Conservation (phyloP, 306 rosid species). For the Delonix regia region DNA sequence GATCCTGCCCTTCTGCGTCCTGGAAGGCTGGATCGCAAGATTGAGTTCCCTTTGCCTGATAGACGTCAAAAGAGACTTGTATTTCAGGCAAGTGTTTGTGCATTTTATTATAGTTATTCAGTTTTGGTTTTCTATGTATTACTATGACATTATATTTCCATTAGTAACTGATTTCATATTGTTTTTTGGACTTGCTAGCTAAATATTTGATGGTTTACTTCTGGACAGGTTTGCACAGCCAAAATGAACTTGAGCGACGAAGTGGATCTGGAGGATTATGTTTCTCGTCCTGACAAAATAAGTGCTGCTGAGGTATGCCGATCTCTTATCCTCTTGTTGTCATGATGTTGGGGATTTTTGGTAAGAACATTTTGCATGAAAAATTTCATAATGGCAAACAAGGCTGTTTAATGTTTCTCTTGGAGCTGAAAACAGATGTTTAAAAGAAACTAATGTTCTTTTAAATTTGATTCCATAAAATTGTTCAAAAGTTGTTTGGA, state of each 20-base stretch:
- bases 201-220: neutral
- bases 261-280: conserved; percentile 94
- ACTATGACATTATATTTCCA: neutral
- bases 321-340: neutral
- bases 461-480: neutral
- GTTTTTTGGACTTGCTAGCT: neutral
- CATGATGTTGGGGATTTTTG: neutral
- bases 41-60: conserved; percentile 97
- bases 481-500: neutral
- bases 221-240: neutral
- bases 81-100: conserved; percentile 71
- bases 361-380: too few relatives aligned
- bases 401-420: neutral
- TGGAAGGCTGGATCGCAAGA: conserved; percentile 96
- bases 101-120: conserved; percentile 7
- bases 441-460: neutral
- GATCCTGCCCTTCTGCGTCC: conserved; percentile 99
- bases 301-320: conserved; percentile 96
- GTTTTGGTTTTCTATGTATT: neutral
- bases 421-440: neutral
- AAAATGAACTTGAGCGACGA: conserved; percentile 17
- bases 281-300: conserved; percentile 96
- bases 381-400: neutral
- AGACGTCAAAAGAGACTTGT: conserved; percentile 98
- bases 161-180: neutral